Conservation (phyloP, 2,329 filamentous ascomycete species). For the Fusarium armeniacum region DNA sequence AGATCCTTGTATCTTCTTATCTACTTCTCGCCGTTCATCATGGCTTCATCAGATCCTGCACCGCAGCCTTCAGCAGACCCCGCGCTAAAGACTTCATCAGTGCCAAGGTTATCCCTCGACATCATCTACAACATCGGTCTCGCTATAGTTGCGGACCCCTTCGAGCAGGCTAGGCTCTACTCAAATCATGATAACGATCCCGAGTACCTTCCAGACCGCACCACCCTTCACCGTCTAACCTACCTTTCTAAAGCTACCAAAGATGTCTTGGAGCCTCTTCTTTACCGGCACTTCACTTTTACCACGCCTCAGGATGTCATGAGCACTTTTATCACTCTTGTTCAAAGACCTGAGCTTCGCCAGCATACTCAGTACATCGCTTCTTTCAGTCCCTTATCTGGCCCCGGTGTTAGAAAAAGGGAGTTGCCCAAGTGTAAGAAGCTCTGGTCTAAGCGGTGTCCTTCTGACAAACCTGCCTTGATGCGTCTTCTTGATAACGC, state of each 20-base stretch:
- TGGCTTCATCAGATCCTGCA: slow-evolving; percentile 5
- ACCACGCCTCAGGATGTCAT: slow-evolving; percentile 16
- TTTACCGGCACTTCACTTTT: slow-evolving; percentile 38
- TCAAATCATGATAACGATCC: neutral
- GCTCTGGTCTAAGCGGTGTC: slow-evolving; percentile 19
- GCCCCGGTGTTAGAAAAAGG: neutral
- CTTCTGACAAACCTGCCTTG: slow-evolving; percentile 23
- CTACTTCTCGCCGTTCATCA: neutral
- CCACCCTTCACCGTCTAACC: slow-evolving; percentile 22
- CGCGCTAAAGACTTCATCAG: neutral
- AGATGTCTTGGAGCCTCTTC: slow-evolving; percentile 33
- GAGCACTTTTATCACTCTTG: slow-evolving; percentile 31
- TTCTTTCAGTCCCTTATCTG: slow-evolving; percentile 10
- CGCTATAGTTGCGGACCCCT: neutral
- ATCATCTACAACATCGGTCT: slow-evolving; percentile 32
- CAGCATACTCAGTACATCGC: slow-evolving; percentile 24
- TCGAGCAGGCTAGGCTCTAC: neutral
- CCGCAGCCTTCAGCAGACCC: neutral
- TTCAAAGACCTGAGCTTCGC: slow-evolving; percentile 31
- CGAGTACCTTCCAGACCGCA: neutral
- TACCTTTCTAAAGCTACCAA: slow-evolving; percentile 34
- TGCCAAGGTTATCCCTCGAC: slow-evolving; percentile 30
- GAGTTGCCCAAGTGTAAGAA: slow-evolving; percentile 13
- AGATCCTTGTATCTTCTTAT: neutral
- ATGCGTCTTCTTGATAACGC: slow-evolving; percentile 11